Evolutionary conservation across 2,329 filamentous ascomycete species (phyloP).

Genomic region (Aureobasidium lini): DNA sequence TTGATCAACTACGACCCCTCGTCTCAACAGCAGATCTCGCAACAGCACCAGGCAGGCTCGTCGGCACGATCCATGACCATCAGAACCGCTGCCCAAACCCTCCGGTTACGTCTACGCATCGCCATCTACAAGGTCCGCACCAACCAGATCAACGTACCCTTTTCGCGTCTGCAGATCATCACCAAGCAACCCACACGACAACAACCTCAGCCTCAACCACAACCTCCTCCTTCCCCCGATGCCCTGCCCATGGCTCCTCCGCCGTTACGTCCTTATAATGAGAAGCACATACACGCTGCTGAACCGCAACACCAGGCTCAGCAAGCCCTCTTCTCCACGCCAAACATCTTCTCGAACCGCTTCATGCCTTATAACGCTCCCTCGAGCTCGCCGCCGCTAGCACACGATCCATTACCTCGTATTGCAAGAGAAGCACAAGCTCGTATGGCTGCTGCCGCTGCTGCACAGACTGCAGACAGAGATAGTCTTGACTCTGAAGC

Average conservation of each 20-base stretch:
- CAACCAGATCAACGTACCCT: slow-evolving; percentile 59
- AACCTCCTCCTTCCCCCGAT: background rate
- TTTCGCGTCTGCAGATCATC: slow-evolving; percentile 45
- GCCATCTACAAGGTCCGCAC: slow-evolving; percentile 70
- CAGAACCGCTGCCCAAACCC: slow-evolving; percentile 49
- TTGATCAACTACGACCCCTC: slow-evolving; percentile 41
- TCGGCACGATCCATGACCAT: background rate
- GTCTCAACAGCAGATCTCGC: slow-evolving; percentile 27
- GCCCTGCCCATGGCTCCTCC: slow-evolving; percentile 9
- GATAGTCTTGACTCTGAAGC: slow-evolving; percentile 14
- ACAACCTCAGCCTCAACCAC: background rate
- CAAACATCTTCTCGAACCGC: slow-evolving; percentile 12
- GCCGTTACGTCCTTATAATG: background rate
- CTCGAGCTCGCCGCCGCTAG: slow-evolving; percentile 6
- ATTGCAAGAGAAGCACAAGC: slow-evolving; percentile 8
- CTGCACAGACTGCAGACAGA: background rate
- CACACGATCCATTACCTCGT: slow-evolving; percentile 2
- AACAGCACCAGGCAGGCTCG: background rate
- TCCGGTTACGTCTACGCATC: slow-evolving; percentile 61
- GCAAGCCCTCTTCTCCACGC: slow-evolving; percentile 5
- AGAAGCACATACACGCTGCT: background rate
- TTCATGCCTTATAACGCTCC: slow-evolving; percentile 9
- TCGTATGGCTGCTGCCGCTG: slow-evolving; percentile 5
- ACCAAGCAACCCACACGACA: slow-evolving; percentile 4
- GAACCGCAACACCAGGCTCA: background rate